Evolutionary conservation across 1,139 yeast species (phyloP), one percentile per base, ranked within the genome.

Genomic region (Nakaseomyces delphensis): DNA sequence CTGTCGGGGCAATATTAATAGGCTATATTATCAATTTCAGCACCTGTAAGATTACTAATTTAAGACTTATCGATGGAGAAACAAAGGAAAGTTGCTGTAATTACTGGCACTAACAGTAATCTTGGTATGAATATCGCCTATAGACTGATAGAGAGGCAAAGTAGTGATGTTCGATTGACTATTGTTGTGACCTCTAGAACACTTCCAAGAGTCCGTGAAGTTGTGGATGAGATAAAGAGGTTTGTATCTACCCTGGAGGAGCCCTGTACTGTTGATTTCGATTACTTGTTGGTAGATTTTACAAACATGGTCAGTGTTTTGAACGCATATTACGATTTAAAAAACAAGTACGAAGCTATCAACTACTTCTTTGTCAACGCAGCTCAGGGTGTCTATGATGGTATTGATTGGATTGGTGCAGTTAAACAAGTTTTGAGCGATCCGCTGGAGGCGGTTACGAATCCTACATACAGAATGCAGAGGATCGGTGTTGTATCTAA

Each of bases 161-260:
- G 79, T 3, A 58, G 66, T 1, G 69, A 70, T 16, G 67, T 69
- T 11, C 69, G 80, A 44, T 59, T 91, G 41, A 87, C 96, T 0
- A 67, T 91, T 6, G 77, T 91, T 11, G 87, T 89, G 9, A 87
- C 97, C 0, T 84, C 96, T 3, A 71, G 98, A 52, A 85, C 95
- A 0, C 69, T 91, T 38, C 87, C 95, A 5, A 76, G 84, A 45
- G 95, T 79, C 9, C 79, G 80, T 47, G 85, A 83, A 46, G 82
- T 81, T n/a, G 83, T 87, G 35, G 71, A 69, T 20, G 59, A 66
- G 39, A 77, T 89, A 48, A 76, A 79, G 48, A 61, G 64, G 5
- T 75, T 73, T 57, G 75, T 74, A 20, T 65, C 63, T 11, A 62
- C 64, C 13, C 58, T 57, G 9, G 66, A 63, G 28, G 69, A 81